Percentiles rank a stretch among this genome's conserved stretches.
Evolutionary conservation across 2,329 filamentous ascomycete genomes (phyloP).

Genomic region (Fusarium metavorans): DNA sequence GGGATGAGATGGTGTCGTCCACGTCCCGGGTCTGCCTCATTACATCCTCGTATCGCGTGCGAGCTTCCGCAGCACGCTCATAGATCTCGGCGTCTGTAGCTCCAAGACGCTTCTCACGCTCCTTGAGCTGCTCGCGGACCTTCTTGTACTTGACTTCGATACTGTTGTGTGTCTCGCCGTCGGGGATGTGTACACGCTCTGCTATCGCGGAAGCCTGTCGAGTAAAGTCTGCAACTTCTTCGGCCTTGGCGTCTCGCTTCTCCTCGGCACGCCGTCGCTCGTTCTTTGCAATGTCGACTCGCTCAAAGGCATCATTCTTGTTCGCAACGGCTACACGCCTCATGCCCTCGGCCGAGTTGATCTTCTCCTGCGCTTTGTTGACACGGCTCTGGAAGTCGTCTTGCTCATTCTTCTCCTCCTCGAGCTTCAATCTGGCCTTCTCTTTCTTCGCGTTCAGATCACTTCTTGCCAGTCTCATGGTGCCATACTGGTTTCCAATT

Average conservation of each 20-base stretch:
- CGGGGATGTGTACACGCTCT: slow-evolving; percentile 70
- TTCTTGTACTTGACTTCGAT: slow-evolving; percentile 66
- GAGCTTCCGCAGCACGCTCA: slow-evolving; percentile 57
- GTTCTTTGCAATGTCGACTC: slow-evolving; percentile 60
- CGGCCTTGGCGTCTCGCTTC: slow-evolving; percentile 60
- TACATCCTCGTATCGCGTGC: slow-evolving; percentile 57
- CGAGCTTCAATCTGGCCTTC: slow-evolving; percentile 52
- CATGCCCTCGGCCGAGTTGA: slow-evolving; percentile 60
- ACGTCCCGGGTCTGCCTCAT: slow-evolving; percentile 56
- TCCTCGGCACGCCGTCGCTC: slow-evolving; percentile 59
- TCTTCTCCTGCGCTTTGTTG: slow-evolving; percentile 67
- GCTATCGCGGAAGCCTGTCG: slow-evolving; percentile 64
- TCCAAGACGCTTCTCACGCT: slow-evolving; percentile 69
- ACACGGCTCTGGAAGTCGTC: slow-evolving; percentile 59
- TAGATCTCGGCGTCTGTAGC: slow-evolving; percentile 75
- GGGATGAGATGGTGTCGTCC: slow-evolving; percentile 54
- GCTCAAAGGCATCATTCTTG: slow-evolving; percentile 71
- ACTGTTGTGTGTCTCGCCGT: slow-evolving; percentile 71
- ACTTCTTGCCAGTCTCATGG: slow-evolving; percentile 61
- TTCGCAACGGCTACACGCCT: slow-evolving; percentile 66
- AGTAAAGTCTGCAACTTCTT: slow-evolving; percentile 65
- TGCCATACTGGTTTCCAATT: slow-evolving; percentile 67
- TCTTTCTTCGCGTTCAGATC: slow-evolving; percentile 60
- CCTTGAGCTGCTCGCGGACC: slow-evolving; percentile 69
- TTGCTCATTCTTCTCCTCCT: slow-evolving; percentile 51